phyloP scores from a whole-genome alignment of 2,329 filamentous ascomycete genomes.

The Fusarium torreyae region DNA sequence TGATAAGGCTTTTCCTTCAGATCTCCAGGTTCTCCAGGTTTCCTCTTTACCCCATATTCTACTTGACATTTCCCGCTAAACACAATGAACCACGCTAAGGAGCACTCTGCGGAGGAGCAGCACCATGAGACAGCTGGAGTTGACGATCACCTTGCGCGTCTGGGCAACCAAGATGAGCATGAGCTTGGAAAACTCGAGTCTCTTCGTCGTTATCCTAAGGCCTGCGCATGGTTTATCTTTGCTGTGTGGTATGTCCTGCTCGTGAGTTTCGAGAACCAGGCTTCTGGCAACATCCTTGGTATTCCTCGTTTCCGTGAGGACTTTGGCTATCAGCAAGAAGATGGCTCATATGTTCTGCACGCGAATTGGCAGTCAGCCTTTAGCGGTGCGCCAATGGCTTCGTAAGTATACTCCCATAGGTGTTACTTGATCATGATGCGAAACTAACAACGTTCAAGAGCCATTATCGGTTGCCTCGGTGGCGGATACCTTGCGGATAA shows the following conservation, averaged over 20 bases:
- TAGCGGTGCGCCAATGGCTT: conserved; percentile 59
- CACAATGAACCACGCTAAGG: neutral
- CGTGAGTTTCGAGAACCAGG: conserved; percentile 60
- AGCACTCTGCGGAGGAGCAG: neutral
- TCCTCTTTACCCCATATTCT: neutral
- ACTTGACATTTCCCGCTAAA: neutral
- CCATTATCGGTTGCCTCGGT: conserved; percentile 52
- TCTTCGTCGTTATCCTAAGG: conserved; percentile 48
- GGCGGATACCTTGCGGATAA: conserved; percentile 56
- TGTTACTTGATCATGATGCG: neutral
- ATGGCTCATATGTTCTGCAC: conserved; percentile 57
- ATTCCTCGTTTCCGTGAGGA: conserved; percentile 63
- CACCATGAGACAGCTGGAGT: neutral
- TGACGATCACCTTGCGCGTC: conserved; percentile 33
- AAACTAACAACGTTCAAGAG: conserved; percentile 9
- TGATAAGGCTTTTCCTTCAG: neutral
- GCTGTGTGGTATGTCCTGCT: conserved; percentile 59
- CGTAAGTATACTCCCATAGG: conserved; percentile 41
- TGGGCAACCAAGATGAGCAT: conserved; percentile 51
- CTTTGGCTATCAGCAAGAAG: conserved; percentile 56
- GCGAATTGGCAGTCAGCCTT: conserved; percentile 63
- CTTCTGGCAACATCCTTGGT: conserved; percentile 58
- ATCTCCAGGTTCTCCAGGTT: neutral
- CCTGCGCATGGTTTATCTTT: conserved; percentile 56
- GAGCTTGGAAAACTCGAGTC: conserved; percentile 42